phyloP scores from a whole-genome alignment of 2,329 filamentous ascomycete species.

The Fusarium pseudoanthophilum region DNA sequence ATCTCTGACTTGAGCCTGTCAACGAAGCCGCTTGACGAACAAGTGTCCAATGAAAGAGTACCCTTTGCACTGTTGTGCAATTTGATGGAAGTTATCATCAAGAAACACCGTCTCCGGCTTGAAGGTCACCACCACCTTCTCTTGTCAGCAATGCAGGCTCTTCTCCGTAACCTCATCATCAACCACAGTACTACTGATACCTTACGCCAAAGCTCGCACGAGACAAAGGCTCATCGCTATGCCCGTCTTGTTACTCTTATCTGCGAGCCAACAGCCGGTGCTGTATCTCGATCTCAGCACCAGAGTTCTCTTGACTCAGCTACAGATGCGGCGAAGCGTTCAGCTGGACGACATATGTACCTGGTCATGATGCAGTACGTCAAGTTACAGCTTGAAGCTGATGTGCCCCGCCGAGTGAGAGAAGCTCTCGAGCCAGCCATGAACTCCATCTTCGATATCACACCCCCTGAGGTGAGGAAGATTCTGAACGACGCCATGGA shows the following conservation, averaged over 20 bases:
- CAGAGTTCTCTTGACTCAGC: slow-evolving; percentile 65
- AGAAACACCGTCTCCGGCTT: slow-evolving; percentile 68
- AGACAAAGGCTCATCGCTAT: slow-evolving; percentile 61
- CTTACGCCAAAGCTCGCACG: slow-evolving; percentile 46
- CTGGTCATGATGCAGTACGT: slow-evolving; percentile 68
- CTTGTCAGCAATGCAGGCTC: slow-evolving; percentile 62
- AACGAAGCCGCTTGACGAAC: slow-evolving; percentile 37
- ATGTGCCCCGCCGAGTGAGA: slow-evolving; percentile 61
- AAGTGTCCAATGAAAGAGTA: slow-evolving; percentile 46
- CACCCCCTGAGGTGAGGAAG: slow-evolving; percentile 63
- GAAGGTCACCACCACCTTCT: slow-evolving; percentile 72
- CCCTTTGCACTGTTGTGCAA: slow-evolving; percentile 62
- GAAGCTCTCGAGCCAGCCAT: slow-evolving; percentile 68
- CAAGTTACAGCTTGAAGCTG: slow-evolving; percentile 68
- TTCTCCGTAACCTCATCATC: slow-evolving; percentile 64
- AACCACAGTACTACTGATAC: slow-evolving; percentile 38
- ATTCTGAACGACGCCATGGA: slow-evolving; percentile 71
- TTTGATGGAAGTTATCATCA: slow-evolving; percentile 66
- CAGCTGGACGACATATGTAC: slow-evolving; percentile 71
- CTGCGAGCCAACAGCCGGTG: slow-evolving; percentile 67
- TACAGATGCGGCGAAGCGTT: slow-evolving; percentile 69
- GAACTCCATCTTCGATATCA: slow-evolving; percentile 69
- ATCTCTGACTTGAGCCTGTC: slow-evolving; percentile 52
- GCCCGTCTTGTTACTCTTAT: slow-evolving; percentile 67
- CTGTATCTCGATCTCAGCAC: slow-evolving; percentile 61